phyloP scores from a whole-genome alignment of 169 alveolate species.

The Eimeria mitis region DNA sequence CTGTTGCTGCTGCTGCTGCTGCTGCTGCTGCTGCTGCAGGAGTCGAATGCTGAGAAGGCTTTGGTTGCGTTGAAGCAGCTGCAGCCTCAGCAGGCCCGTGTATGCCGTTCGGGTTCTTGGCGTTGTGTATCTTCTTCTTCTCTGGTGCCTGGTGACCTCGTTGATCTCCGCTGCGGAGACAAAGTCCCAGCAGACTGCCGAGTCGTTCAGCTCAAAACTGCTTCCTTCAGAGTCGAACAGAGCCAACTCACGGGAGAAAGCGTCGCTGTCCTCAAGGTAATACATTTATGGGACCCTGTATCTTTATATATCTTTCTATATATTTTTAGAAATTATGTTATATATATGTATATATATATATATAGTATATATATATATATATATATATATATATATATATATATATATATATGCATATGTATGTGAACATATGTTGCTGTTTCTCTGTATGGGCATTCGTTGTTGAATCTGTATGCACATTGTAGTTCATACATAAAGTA shows the following conservation, averaged over 20 bases:
- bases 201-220: conserved; percentile 92
- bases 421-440: too few species aligned
- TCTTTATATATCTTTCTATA: too few species aligned
- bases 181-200: conserved; percentile 99
- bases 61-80: conserved; percentile 97
- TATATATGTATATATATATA: too few species aligned
- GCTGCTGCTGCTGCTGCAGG: conserved; percentile 83
- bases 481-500: too few species aligned
- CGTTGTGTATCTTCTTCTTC: conserved; percentile 93
- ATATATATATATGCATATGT: too few species aligned
- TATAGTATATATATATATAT: too few species aligned
- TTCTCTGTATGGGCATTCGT: too few species aligned
- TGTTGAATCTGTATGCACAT: too few species aligned
- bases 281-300: too few species aligned
- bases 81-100: conserved; percentile 96
- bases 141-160: conserved; percentile 99
- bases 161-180: conserved; percentile 97
- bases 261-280: conserved; percentile 90
- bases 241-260: conserved; percentile 98
- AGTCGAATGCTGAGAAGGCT: conserved; percentile 99
- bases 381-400: too few species aligned
- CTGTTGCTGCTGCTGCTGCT: too few species aligned
- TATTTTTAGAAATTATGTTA: too few species aligned
- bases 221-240: conserved; percentile 97
- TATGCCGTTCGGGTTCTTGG: conserved; percentile 97